Percentiles rank a stretch among this genome's conserved stretches.
phyloP scores from a whole-genome alignment of 768 basidiomycete genomes.

The Lanmaoa pseudosensibilis region DNA sequence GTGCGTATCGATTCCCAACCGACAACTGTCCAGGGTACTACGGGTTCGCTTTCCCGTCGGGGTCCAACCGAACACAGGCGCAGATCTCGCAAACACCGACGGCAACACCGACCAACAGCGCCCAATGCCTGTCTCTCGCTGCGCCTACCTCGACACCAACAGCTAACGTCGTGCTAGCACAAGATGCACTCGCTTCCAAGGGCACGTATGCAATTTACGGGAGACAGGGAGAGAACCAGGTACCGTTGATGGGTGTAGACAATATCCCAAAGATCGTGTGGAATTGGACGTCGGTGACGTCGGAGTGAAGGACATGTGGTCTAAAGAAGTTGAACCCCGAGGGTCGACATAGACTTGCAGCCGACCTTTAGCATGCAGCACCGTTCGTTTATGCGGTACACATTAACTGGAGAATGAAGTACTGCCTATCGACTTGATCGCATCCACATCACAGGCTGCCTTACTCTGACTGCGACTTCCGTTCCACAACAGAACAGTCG shows the following conservation, averaged over 20 bases:
- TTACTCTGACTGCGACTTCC: background rate
- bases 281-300: slow-evolving; percentile 18
- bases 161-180: slow-evolving; percentile 15
- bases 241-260: slow-evolving; percentile 12
- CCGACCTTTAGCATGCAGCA: background rate
- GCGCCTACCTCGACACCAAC: slow-evolving; percentile 31
- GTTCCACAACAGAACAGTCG: background rate
- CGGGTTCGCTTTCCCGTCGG: slow-evolving; percentile 32
- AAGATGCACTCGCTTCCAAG: slow-evolving; percentile 3
- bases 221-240: background rate
- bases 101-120: slow-evolving; percentile 28
- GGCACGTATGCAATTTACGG: slow-evolving; percentile 19
- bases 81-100: slow-evolving; percentile 31
- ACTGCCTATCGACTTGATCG: background rate
- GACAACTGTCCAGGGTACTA: slow-evolving; percentile 32
- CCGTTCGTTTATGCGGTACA: no score
- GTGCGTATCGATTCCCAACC: slow-evolving; percentile 35
- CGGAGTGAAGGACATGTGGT: background rate
- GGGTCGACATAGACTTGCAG: background rate
- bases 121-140: slow-evolving; percentile 25
- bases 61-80: slow-evolving; percentile 26
- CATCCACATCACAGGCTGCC: no score
- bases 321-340: background rate
- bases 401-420: background rate
- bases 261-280: slow-evolving; percentile 20